phyloP scores from a whole-genome alignment of 1,284 basidiomycete genomes.

The Xerocomus amazonicus region DNA sequence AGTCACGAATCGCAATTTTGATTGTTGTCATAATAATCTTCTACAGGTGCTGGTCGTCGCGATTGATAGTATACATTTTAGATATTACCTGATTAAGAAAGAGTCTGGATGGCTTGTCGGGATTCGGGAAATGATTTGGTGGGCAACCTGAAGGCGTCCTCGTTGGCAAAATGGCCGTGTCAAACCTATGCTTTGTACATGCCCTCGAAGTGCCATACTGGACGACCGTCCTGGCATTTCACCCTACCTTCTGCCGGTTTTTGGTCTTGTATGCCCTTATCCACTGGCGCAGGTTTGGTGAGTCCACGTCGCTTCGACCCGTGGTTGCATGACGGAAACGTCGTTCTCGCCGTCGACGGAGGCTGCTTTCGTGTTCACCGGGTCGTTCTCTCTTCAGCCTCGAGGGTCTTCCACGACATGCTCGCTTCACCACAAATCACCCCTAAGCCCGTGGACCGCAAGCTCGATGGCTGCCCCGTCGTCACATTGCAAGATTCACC shows the following conservation, averaged over 20 bases:
- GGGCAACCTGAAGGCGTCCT: conserved; percentile 17
- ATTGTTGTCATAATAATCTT: too few relatives aligned
- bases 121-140: too few relatives aligned
- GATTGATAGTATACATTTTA: too few relatives aligned
- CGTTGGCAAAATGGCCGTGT: conserved; percentile 26
- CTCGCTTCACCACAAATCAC: conserved; percentile 10
- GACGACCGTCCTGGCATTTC: conserved; percentile 14
- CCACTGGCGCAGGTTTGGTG: conserved; percentile 12
- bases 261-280: conserved; percentile 21
- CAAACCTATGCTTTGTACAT: conserved; percentile 23
- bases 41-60: too few relatives aligned
- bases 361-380: conserved; percentile 25
- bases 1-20: too few relatives aligned
- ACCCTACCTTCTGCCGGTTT: conserved; percentile 8
- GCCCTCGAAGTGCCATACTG: conserved; percentile 13
- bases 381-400: conserved; percentile 25
- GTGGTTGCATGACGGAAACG: conserved; percentile 27
- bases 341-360: conserved; percentile 23
- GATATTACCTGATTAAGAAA: too few relatives aligned
- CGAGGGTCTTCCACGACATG: conserved; percentile 24
- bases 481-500: conserved; percentile 20
- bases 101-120: too few relatives aligned
- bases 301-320: conserved; percentile 24
- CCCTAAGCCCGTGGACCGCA: conserved; percentile 8
- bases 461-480: conserved; percentile 26